Evolutionary conservation across 495 filamentous ascomycete species (phyloP).

Genomic region (Penicillium chermesinum): DNA sequence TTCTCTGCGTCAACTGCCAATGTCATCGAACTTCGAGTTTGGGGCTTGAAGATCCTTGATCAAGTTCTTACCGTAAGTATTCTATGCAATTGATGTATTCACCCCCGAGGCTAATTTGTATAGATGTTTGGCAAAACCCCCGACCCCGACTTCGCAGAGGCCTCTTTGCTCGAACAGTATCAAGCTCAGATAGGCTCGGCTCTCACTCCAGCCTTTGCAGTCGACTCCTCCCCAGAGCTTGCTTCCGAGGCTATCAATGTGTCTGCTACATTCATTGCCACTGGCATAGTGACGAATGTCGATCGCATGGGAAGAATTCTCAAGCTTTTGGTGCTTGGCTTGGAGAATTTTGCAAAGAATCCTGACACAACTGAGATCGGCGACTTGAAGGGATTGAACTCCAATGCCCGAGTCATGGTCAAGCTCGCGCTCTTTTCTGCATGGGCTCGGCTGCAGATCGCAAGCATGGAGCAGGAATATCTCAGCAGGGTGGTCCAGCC

Average conservation of each 20-base stretch:
- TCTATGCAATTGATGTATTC: background rate
- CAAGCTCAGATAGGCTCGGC: conserved; percentile 97
- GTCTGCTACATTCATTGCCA: conserved; percentile 94
- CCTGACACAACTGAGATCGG: conserved; percentile 82
- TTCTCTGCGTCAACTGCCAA: conserved; percentile 95
- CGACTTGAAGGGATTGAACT: conserved; percentile 86
- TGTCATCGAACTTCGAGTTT: conserved; percentile 81
- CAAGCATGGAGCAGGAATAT: conserved; percentile 88
- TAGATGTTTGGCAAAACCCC: conserved; percentile 88
- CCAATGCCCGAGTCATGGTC: conserved; percentile 97
- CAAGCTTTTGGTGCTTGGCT: conserved; percentile 81
- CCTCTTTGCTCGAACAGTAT: conserved; percentile 92
- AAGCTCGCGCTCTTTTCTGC: conserved; percentile 95
- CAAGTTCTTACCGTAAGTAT: conserved; percentile 62
- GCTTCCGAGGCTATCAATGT: conserved; percentile 95
- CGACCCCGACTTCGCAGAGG: conserved; percentile 94
- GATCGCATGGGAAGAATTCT: conserved; percentile 97
- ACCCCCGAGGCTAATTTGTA: background rate
- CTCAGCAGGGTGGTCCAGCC: conserved; percentile 84
- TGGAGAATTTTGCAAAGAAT: conserved; percentile 87
- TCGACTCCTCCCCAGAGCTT: conserved; percentile 91
- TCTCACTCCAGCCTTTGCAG: conserved; percentile 91
- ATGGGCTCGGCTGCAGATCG: conserved; percentile 97
- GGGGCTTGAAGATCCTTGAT: conserved; percentile 88
- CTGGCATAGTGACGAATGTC: conserved; percentile 94